Evolutionary conservation across 768 basidiomycete species (phyloP), one percentile per base, ranked within the genome.

Genomic region (Exidia glandulosa): DNA sequence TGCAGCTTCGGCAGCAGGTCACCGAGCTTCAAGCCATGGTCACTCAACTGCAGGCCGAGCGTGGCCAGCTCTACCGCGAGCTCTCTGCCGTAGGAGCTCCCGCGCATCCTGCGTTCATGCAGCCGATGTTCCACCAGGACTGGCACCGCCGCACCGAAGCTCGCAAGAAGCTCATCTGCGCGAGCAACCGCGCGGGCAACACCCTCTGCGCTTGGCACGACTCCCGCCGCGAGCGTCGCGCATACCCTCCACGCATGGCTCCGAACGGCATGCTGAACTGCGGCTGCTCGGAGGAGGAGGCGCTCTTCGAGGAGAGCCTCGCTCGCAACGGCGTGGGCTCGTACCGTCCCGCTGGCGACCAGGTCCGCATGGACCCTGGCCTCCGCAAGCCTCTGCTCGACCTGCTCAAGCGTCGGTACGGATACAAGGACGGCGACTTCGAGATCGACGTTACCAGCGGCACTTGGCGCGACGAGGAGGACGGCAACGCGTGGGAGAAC

Each of bases 201-300:
- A 89, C 90, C 1, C 80, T 92, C 34, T 92, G 90, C 69, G 85
- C 90, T 3, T 93, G 90, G 90, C 90, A 93, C 66, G 90, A 93
- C 70, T 90, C 90, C 2, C 79, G 90, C 52, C 83, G 90, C 31
- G 90, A 93, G 72, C 84, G 90, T 32, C 81, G 90, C 9, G 77
- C 78, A 0, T 83, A 80, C 65, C 87, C 90, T 3, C 88, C 90
- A 10, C 83, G 90, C 52, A 86, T 86, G 76, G 90, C 90, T 3
- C 90, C 90, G 10, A 74, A 78, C 0, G 86, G 88, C 10, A 79
- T 79, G 64, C 82, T 93, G 60, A 93, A 93, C 75, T 93, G 90
- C 65, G 90, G 90, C 6, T 93, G 90, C 75, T 86, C 87, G 4
- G 82, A 79, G 67, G 88, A 90, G 50, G 84, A 92, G 72, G 90